Percentiles rank a stretch among this genome's conserved stretches.
phyloP scores from a whole-genome alignment of 2,329 filamentous ascomycete species.

The Magnaporthiopsis rhizophila region DNA sequence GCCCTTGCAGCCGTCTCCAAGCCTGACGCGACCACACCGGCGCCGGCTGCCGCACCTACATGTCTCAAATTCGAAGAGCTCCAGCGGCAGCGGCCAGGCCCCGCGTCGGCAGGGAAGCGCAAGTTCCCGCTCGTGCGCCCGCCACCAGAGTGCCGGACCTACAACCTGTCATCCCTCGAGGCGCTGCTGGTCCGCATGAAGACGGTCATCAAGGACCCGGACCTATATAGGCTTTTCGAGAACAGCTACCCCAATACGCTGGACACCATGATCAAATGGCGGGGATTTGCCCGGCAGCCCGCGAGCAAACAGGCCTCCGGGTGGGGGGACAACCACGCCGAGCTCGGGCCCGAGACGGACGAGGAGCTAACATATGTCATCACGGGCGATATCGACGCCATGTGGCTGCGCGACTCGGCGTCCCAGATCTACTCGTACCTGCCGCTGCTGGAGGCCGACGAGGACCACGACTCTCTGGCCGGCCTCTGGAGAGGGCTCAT shows the following conservation, averaged over 20 bases:
- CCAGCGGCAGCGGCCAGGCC: conserved; percentile 18
- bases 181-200: conserved; percentile 46
- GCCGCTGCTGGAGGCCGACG: conserved; percentile 46
- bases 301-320: background rate
- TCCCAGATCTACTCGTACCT: conserved; percentile 67
- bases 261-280: conserved; percentile 76
- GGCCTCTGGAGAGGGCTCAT: conserved; percentile 63
- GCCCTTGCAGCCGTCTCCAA: background rate
- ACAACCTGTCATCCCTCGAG: conserved; percentile 61
- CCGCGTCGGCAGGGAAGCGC: conserved; percentile 20
- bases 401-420: conserved; percentile 81
- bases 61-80: conserved; percentile 18
- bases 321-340: background rate
- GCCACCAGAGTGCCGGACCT: conserved; percentile 60
- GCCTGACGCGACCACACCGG: background rate
- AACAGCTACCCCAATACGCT: conserved; percentile 79
- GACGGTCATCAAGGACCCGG: conserved; percentile 37
- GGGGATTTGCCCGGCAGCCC: conserved; percentile 44
- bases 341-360: conserved; percentile 25
- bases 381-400: conserved; percentile 77
- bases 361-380: conserved; percentile 70
- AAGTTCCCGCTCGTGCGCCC: conserved; percentile 40
- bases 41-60: background rate
- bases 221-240: conserved; percentile 72
- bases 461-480: conserved; percentile 48